Evolutionary conservation across 169 alveolate species (phyloP).

Genomic region (Plasmodium gallinaceum): DNA sequence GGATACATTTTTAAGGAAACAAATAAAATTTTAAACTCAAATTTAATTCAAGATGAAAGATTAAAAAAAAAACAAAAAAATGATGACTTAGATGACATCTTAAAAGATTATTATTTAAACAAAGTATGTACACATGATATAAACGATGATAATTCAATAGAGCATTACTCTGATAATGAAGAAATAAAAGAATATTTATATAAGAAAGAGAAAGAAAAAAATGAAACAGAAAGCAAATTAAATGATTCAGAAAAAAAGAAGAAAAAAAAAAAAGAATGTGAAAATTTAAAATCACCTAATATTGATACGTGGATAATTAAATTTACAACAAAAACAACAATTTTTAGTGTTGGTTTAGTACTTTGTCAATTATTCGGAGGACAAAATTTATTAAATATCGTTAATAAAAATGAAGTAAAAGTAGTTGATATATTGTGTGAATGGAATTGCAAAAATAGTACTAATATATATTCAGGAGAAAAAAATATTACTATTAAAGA

Average conservation of each 20-base stretch:
- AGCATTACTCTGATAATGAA: conserved; percentile 41
- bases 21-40: neutral
- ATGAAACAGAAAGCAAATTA: conserved; percentile 44
- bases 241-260: conserved; percentile 39
- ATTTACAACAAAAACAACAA: conserved; percentile 76
- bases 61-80: conserved; percentile 8
- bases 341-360: conserved; percentile 80
- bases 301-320: conserved; percentile 79
- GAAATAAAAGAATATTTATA: conserved; percentile 55
- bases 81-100: conserved; percentile 15
- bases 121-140: conserved; percentile 69
- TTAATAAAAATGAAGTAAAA: conserved; percentile 78
- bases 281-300: conserved; percentile 23
- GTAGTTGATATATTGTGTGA: conserved; percentile 83
- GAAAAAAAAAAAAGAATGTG: conserved; percentile 59
- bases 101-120: conserved; percentile 40
- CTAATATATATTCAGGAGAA: conserved; percentile 70
- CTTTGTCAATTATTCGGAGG: conserved; percentile 83
- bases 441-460: conserved; percentile 79
- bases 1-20: neutral
- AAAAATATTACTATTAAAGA: conserved; percentile 73
- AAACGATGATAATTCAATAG: conserved; percentile 20
- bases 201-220: conserved; percentile 35
- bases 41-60: conserved; percentile 8
- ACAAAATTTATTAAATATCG: conserved; percentile 78